Conservation (phyloP, 2,329 filamentous ascomycete genomes). For the Triangularia setosa region DNA sequence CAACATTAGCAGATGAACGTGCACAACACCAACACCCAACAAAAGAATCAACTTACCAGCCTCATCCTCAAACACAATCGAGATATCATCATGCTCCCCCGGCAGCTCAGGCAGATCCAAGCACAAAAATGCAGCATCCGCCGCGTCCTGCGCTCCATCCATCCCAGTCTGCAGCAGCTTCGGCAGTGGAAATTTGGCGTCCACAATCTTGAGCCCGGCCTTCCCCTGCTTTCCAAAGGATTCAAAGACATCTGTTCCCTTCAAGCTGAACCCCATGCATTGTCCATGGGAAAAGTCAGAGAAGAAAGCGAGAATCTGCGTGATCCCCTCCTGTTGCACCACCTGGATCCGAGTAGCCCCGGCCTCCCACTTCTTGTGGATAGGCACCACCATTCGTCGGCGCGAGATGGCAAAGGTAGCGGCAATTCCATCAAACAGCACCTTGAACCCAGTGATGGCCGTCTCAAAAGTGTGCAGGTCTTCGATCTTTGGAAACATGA, state of each 20-base stretch:
- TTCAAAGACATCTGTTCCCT: conserved; percentile 80
- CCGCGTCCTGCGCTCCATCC: conserved; percentile 41
- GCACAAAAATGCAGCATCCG: conserved; percentile 72
- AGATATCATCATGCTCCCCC: conserved; percentile 88
- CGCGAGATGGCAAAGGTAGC: conserved; percentile 76
- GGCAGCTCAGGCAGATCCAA: conserved; percentile 85
- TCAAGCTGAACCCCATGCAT: conserved; percentile 84
- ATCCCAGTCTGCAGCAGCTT: conserved; percentile 41
- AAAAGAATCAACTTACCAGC: conserved; percentile 54
- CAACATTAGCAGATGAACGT: not conserved
- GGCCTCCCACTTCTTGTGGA: conserved; percentile 93
- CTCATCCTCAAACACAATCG: conserved; percentile 77
- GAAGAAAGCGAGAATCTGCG: conserved; percentile 82
- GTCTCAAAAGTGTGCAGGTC: conserved; percentile 76
- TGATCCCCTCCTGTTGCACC: conserved; percentile 67
- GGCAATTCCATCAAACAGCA: conserved; percentile 70
- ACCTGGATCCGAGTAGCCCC: conserved; percentile 76
- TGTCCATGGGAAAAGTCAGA: conserved; percentile 82
- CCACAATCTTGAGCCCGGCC: conserved; percentile 72
- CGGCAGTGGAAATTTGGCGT: conserved; percentile 86
- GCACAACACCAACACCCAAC: not conserved
- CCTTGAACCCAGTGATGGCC: conserved; percentile 74
- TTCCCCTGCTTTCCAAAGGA: conserved; percentile 61
- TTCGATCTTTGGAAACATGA: conserved; percentile 60
- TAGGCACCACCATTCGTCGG: conserved; percentile 82